Evolutionary conservation across 2,329 filamentous ascomycete species (phyloP).

Genomic region (Xylaria digitata): DNA sequence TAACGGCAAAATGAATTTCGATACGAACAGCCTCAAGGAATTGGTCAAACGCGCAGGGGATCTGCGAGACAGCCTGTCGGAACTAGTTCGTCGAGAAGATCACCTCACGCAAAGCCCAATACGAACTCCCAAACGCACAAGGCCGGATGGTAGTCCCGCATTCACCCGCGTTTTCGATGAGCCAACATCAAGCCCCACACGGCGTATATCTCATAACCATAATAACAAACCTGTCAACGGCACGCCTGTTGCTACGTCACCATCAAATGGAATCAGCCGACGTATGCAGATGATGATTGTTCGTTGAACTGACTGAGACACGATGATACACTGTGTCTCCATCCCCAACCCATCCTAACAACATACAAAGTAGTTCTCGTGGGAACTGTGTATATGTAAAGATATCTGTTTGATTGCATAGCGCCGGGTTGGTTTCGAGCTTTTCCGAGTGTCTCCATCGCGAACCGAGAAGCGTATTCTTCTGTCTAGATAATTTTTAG

Average conservation of each 20-base stretch:
- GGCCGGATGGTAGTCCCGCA: conserved; percentile 70
- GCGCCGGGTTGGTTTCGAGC: conserved; percentile 51
- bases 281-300: conserved; percentile 75
- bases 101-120: conserved; percentile 67
- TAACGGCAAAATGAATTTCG: conserved; percentile 71
- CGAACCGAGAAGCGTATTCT: conserved; percentile 32
- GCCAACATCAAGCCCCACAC: conserved; percentile 66
- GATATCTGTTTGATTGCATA: conserved; percentile 55
- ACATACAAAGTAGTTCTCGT: conserved; percentile 28
- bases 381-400: conserved; percentile 50
- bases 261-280: conserved; percentile 61
- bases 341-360: background rate
- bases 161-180: conserved; percentile 75
- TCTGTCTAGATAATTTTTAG: conserved; percentile 43
- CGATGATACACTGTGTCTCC: background rate
- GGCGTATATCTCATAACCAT: conserved; percentile 62
- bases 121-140: conserved; percentile 60
- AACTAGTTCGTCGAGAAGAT: conserved; percentile 69
- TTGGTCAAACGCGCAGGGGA: conserved; percentile 72
- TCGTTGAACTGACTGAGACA: conserved; percentile 53
- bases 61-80: conserved; percentile 68
- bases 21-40: conserved; percentile 75
- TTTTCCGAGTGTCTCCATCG: conserved; percentile 37
- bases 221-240: conserved; percentile 64
- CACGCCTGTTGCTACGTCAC: conserved; percentile 64